Conservation (phyloP, 805 yeast genomes). For the Yamadazyma sp. region DNA sequence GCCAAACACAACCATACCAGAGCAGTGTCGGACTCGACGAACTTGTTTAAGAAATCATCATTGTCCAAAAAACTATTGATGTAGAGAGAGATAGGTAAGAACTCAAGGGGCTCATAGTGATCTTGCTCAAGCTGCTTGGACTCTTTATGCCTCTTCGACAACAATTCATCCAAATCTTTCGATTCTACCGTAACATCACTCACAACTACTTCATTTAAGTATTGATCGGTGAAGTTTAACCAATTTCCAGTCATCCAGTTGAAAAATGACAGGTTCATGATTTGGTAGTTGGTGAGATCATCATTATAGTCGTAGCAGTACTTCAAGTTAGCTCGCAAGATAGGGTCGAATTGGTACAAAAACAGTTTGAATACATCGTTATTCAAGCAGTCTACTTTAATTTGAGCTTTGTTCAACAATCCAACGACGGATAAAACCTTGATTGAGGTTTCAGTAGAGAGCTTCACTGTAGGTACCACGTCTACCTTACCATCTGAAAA, state of each 20-base stretch:
- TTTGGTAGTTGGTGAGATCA: constrained; percentile 22
- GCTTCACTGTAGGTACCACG: constrained; percentile 20
- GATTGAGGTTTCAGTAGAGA: constrained; percentile 29
- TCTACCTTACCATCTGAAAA: constrained; percentile 1
- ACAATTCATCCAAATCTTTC: constrained; percentile 1
- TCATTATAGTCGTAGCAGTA: constrained; percentile 18
- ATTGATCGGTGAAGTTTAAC: constrained; percentile 13
- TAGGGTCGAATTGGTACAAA: constrained; percentile 17
- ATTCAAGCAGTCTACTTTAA: not conserved
- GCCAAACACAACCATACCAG: constrained; percentile 38
- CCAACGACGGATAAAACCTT: constrained; percentile 26
- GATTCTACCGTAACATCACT: constrained; percentile 1
- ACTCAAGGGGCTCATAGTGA: constrained; percentile 13
- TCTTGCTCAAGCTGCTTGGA: constrained; percentile 5
- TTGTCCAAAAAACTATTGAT: constrained; percentile 10
- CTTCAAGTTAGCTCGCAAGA: constrained; percentile 16
- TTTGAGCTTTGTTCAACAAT: constrained; percentile 19
- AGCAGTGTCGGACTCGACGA: constrained; percentile 12
- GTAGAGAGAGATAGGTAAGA: constrained; percentile 18
- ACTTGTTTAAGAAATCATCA: constrained; percentile 4
- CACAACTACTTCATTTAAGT: constrained; percentile 11
- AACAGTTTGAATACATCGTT: constrained; percentile 8
- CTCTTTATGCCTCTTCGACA: constrained; percentile 9
- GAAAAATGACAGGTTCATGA: constrained; percentile 29
- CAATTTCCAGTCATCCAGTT: constrained; percentile 27